Percentiles rank a stretch among this genome's conserved stretches.
These are phyloP conservation scores for Komagataella mondaviorum DNA, from an alignment of 805 yeast species.

Conservation along the genomic window DNA sequence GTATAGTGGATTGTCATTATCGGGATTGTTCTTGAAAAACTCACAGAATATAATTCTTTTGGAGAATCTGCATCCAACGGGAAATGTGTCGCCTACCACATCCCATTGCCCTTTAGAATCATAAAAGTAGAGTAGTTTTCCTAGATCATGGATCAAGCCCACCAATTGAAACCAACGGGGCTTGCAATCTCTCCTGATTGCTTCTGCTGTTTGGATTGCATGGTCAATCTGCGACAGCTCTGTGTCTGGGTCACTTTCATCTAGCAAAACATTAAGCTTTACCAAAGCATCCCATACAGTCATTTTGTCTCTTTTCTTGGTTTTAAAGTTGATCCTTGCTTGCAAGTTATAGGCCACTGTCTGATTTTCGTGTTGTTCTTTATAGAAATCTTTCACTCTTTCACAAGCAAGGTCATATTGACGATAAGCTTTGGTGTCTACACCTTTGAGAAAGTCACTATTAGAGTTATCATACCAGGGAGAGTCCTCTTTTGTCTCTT, in stretches of 20 bases:
- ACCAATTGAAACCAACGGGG: conserved; percentile 71
- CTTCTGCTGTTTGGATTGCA: conserved; percentile 66
- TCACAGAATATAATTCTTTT: conserved; percentile 47
- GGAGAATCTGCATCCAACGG: conserved; percentile 58
- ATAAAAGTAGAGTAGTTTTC: conserved; percentile 53
- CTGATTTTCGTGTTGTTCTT: conserved; percentile 56
- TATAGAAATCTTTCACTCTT: conserved; percentile 51
- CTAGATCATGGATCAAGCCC: conserved; percentile 60
- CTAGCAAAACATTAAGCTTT: conserved; percentile 45
- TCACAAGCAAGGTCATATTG: conserved; percentile 61
- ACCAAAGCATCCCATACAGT: conserved; percentile 61
- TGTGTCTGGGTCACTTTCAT: conserved; percentile 67
- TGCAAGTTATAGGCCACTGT: conserved; percentile 63
- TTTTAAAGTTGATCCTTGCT: conserved; percentile 58
- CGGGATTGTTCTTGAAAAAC: conserved; percentile 47
- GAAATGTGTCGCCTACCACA: conserved; percentile 70
- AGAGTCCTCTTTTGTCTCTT: conserved; percentile 1
- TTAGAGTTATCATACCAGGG: background rate
- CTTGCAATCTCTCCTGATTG: conserved; percentile 49
- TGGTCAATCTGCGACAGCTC: conserved; percentile 65
- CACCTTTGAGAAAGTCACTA: background rate
- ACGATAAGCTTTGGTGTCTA: conserved; percentile 27
- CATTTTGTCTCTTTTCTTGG: conserved; percentile 54
- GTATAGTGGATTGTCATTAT: conserved; percentile 47
- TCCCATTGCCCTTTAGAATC: conserved; percentile 73